Evolutionary conservation across 371 early-diverging fungal species (phyloP).

Genomic region (Lichtheimia ramosa): DNA sequence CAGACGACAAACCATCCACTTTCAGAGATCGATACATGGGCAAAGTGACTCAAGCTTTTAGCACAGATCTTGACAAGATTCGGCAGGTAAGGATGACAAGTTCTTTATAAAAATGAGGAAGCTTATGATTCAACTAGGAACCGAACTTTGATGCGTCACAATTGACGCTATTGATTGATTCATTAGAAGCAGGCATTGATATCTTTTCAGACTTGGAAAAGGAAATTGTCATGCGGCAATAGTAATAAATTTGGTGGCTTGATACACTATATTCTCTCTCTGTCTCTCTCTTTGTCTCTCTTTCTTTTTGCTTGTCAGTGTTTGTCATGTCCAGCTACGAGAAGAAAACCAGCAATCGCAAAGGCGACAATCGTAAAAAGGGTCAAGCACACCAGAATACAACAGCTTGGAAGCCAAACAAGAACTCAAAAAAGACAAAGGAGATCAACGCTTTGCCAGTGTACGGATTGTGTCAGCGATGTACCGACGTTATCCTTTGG

Average conservation of each 20-base stretch:
- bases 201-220: slow-evolving; percentile 42
- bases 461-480: slow-evolving; percentile 85
- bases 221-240: slow-evolving; percentile 29
- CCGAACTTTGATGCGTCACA: slow-evolving; percentile 34
- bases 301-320: not conserved
- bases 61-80: slow-evolving; percentile 43
- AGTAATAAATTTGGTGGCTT: slow-evolving; percentile 5
- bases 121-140: slow-evolving; percentile 22
- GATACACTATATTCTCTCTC: not conserved
- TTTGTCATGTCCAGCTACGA: slow-evolving; percentile 21
- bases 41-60: slow-evolving; percentile 44
- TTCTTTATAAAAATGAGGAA: no score
- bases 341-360: slow-evolving; percentile 53
- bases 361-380: slow-evolving; percentile 68
- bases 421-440: slow-evolving; percentile 76
- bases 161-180: slow-evolving; percentile 42
- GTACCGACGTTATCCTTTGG: slow-evolving; percentile 89
- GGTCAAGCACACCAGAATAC: slow-evolving; percentile 90
- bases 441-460: slow-evolving; percentile 82
- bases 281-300: not conserved
- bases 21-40: slow-evolving; percentile 46
- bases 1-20: slow-evolving; percentile 8
- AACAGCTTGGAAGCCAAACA: slow-evolving; percentile 86
- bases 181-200: slow-evolving; percentile 49
- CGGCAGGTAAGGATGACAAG: slow-evolving; percentile 31